Conservation (phyloP, 208 protist species). For the Leishmania turanica region DNA sequence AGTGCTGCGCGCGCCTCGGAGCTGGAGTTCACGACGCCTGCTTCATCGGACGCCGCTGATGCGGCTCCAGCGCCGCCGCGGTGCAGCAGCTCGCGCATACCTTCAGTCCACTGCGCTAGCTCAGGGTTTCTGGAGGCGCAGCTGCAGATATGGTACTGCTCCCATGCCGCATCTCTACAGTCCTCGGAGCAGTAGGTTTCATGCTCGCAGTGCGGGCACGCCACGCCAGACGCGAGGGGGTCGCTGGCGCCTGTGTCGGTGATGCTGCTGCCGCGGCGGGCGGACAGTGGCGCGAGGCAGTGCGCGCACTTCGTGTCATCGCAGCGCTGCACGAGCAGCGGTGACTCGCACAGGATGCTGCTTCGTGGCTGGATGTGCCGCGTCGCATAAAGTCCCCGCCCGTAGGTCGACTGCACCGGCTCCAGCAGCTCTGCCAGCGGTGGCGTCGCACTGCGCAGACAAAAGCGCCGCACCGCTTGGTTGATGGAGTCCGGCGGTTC, state of each 20-base stretch:
- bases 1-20: conserved; percentile 64
- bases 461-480: conserved; percentile 18
- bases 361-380: conserved; percentile 42
- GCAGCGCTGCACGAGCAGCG: conserved; percentile 63
- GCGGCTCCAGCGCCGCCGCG: background rate
- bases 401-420: conserved; percentile 56
- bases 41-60: background rate
- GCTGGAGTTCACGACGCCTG: conserved; percentile 16
- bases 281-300: conserved; percentile 52
- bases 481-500: conserved; percentile 9
- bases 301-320: conserved; percentile 65
- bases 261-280: background rate
- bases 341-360: conserved; percentile 59
- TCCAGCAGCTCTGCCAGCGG: conserved; percentile 61
- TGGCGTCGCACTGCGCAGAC: conserved; percentile 25
- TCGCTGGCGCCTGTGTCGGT: background rate
- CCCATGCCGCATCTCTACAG: conserved; percentile 76
- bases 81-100: conserved; percentile 54
- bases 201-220: conserved; percentile 49
- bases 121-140: conserved; percentile 62
- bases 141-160: conserved; percentile 74
- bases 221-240: conserved; percentile 24
- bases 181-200: conserved; percentile 76
- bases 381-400: conserved; percentile 74
- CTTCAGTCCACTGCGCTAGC: conserved; percentile 51